Evolutionary conservation across 2,329 filamentous ascomycete species (phyloP), one percentile per base, ranked within the genome.

Genomic region (Diplodia scrobiculata): DNA sequence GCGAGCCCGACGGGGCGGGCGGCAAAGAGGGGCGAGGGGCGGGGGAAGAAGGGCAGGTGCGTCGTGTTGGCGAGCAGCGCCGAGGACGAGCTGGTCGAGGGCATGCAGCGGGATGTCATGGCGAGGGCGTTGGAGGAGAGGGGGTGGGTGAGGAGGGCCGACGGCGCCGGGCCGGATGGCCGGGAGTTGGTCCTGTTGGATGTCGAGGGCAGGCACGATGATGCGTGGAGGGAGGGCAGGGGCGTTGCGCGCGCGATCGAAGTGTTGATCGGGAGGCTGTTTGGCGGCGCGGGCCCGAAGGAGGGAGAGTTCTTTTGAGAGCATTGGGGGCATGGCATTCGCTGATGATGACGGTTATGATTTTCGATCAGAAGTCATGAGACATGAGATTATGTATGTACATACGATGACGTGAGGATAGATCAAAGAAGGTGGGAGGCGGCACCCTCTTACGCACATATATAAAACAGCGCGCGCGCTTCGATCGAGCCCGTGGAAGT

Each of bases 151-250:
- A 45, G 41, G 41, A 11, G 41, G n/a, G 41, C 19, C 2, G 72
- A 74, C 63, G 68, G 74, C 64, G 52, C 70, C 53, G 69, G 72
- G 1, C 69, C 68, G 34, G 58, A 50, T 47, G 71, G 52, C 32
- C 68, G 70, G 65, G 72, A 71, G 71, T 68, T 82, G 25, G 68
- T 76, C 74, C 76, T 76, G 6, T 67, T 82, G 68, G 81, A 85
- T 70, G 72, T 88, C 62, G 75, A 74, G 9, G 89, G 86, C 4
- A 80, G 79, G 45, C 89, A 92, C 75, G 84, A 91, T 75, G 83
- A 84, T 69, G 79, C 89, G 2, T 90, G 87, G 86, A 73, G 84
- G 72, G 81, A 85, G 67, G 88, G 88, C 17, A 73, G 74, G 38
- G 83, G 87, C 70, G 74, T 90, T 58, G 86, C 84, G 32, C 77